Conservation (phyloP, 352 stramenopile species). For the Globisporangium perplexum region DNA sequence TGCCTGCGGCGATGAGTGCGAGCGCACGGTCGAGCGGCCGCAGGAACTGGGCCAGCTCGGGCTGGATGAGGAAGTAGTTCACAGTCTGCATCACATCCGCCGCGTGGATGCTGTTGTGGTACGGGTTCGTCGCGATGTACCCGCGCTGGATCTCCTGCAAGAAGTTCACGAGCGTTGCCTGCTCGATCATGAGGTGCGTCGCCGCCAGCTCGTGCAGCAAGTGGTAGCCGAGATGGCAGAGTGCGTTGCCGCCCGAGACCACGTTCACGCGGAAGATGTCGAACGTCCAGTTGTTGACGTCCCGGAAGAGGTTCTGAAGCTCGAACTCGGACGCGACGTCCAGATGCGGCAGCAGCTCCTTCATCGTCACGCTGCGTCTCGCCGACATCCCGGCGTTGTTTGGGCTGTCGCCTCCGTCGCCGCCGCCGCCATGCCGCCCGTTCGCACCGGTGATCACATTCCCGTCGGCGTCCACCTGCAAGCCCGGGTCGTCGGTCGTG, state of each 20-base stretch:
- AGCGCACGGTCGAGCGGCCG: constrained; percentile 69
- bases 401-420: background rate
- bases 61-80: constrained; percentile 81
- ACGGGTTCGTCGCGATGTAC: constrained; percentile 79
- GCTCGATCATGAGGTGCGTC: constrained; percentile 60
- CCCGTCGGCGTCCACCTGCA: background rate
- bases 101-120: constrained; percentile 88
- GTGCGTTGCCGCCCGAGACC: constrained; percentile 61
- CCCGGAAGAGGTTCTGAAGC: constrained; percentile 57
- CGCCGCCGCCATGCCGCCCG: constrained; percentile 10
- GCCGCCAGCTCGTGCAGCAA: constrained; percentile 59
- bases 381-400: constrained; percentile 4
- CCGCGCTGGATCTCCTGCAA: constrained; percentile 79
- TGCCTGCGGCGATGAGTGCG: constrained; percentile 67
- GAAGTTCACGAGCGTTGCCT: constrained; percentile 60
- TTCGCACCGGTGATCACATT: constrained; percentile 2
- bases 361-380: constrained; percentile 43
- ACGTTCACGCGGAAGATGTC: constrained; percentile 72
- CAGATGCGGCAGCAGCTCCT: constrained; percentile 49
- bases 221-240: constrained; percentile 74
- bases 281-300: constrained; percentile 58
- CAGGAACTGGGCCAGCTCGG: constrained; percentile 66
- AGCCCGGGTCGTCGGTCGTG: constrained; percentile 17
- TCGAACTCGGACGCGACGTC: constrained; percentile 63
- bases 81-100: constrained; percentile 88